Percentiles rank a stretch among this genome's conserved stretches.
Evolutionary conservation across 2,329 filamentous ascomycete species (phyloP).

Genomic region (Gyromitra esculenta): DNA sequence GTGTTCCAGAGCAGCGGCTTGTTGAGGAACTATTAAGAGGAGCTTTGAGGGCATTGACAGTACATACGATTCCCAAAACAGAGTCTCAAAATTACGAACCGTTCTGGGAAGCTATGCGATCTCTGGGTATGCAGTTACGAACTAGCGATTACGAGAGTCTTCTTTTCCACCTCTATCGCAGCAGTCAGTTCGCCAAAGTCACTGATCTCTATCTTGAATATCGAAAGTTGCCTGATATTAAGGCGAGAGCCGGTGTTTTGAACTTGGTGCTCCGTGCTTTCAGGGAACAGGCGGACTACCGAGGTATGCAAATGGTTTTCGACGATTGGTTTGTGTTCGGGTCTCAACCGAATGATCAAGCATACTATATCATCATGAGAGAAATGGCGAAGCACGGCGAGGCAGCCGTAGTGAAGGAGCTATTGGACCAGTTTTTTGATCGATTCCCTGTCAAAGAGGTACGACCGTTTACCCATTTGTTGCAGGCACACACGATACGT

Average conservation of each 20-base stretch:
- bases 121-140: conserved; percentile 23
- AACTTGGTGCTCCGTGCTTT: conserved; percentile 58
- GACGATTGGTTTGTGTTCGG: conserved; percentile 60
- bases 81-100: conserved; percentile 31
- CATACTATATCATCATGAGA: conserved; percentile 60
- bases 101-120: conserved; percentile 40
- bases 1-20: conserved; percentile 30
- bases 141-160: conserved; percentile 33
- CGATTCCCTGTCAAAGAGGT: conserved; percentile 44
- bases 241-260: conserved; percentile 53
- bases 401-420: conserved; percentile 61
- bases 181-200: conserved; percentile 44
- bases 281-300: conserved; percentile 58
- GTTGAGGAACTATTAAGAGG: conserved; percentile 44
- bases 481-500: conserved; percentile 76
- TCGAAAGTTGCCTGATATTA: conserved; percentile 45
- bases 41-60: conserved; percentile 29
- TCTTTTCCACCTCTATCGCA: conserved; percentile 46
- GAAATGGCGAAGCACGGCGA: conserved; percentile 65
- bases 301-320: conserved; percentile 60
- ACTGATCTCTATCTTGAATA: conserved; percentile 54
- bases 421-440: conserved; percentile 62
- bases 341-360: conserved; percentile 56
- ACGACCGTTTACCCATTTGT: conserved; percentile 65
- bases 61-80: not conserved